phyloP scores from a whole-genome alignment of 306 rosid species.

The Malus domestica region ASM211411v1 NC_041799.1:4354001-4354500 shows the following conservation, averaged over 20 bases:
- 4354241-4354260: background rate
- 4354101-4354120: background rate
- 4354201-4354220: background rate
- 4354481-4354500: constrained; percentile 44
- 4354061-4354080: background rate
- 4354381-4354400: constrained; percentile 94
- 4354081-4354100: background rate
- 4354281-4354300: background rate
- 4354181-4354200: background rate
- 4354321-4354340: constrained; percentile 23
- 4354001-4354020: background rate
- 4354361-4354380: constrained; percentile 89
- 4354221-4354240: background rate
- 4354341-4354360: constrained; percentile 99
- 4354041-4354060: background rate
- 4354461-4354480: constrained; percentile 89
- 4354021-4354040: background rate
- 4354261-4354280: background rate
- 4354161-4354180: background rate
- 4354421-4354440: constrained; percentile 92
- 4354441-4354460: constrained; percentile 92
- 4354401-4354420: constrained; percentile 96
- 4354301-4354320: background rate
- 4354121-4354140: background rate
- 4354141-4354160: background rate